A percentile compares a stretch with the other conserved stretches of the same genome.
These are phyloP conservation scores for Aleurites moluccanus DNA, from an alignment of 441 rosid genomes.

Conservation along the genomic window DNA sequence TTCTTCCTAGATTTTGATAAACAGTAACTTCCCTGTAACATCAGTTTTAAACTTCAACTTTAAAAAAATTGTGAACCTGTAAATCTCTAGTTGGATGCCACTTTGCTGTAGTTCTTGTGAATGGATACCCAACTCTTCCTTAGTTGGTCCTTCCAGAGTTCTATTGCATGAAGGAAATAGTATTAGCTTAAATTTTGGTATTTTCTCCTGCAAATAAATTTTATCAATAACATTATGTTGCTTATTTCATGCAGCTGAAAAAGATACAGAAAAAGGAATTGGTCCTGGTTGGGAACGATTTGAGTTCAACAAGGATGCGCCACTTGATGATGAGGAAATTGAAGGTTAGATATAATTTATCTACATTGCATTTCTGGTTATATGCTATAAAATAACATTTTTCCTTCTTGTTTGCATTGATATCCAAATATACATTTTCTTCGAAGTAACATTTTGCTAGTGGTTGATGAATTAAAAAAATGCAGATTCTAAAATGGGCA, in stretches of 20 bases:
- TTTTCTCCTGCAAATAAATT: neutral
- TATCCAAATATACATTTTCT: too few relatives aligned
- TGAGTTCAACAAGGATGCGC: slow-evolving; percentile 85
- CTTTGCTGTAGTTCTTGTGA: neutral
- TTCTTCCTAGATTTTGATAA: neutral
- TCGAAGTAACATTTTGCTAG: neutral
- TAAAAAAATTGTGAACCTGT: neutral
- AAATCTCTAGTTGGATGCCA: neutral
- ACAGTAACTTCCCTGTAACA: neutral
- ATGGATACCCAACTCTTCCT: neutral
- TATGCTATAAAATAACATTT: neutral
- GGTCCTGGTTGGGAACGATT: slow-evolving; percentile 90
- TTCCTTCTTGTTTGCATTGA: neutral
- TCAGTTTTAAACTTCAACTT: neutral
- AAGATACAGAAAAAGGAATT: slow-evolving; percentile 62
- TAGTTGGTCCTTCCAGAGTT: neutral
- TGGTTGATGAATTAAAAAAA: neutral
- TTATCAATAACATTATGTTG: neutral
- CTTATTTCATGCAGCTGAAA: slow-evolving; percentile 54
- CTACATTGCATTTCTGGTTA: slow-evolving; percentile 1
- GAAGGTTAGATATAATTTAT: slow-evolving; percentile 50
- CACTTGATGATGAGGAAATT: slow-evolving; percentile 83
- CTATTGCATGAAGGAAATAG: neutral
- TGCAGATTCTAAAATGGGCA: neutral
- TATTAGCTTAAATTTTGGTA: neutral